Evolutionary conservation across 441 rosid genomes (phyloP), one percentile per base, ranked within the genome.

Genomic region (Populus hybrid): DNA sequence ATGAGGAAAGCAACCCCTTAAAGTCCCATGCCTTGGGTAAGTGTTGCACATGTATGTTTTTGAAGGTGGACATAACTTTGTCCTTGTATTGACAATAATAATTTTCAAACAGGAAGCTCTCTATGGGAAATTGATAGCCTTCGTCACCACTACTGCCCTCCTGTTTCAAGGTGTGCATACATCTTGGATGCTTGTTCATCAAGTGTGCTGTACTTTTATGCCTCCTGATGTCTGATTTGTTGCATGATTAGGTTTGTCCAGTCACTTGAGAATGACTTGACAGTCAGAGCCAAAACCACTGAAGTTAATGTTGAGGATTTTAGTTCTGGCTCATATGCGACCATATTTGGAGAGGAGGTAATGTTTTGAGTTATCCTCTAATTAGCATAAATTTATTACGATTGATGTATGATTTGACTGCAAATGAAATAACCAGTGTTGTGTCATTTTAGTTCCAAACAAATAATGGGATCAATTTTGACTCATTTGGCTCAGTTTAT

Each of bases 321-420:
- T 77, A 86, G 93, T 84, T 90, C 97, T 23, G 94, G 95, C 82
- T 95, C 98, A 72, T 95, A 92, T 78, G 95, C 90, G 65, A 93
- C 99, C 28, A 90, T 95, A 68, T 91, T 95, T n/a, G 97, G 90
- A 71, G 94, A 89, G 24, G 98, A 95, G 99, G 99, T 95, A 91
- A 85, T 71, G 68, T 21, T 9, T 9, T 56, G 36, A 61, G 20
- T 72, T 53, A 8, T 73, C 12, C 9, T 31, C 74, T 72, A 33
- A 68, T 68, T 36, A 73, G 35, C 53, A 28, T 53, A n/a, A 45
- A 20, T 36, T 50, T 72, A 2, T 29, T 28, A 11, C n/a, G 18
- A 45, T 12, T 45, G 16, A 18, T 23, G 10, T 16, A 3, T 66
- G 4, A 16, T 23, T 35, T 66, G 20, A 21, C 4, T 38, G 26